Percentiles rank a stretch among this genome's conserved stretches.
These are phyloP conservation scores for Candida pseudofarinosa DNA, from an alignment of 805 yeast species.

Conservation along the genomic window DNA sequence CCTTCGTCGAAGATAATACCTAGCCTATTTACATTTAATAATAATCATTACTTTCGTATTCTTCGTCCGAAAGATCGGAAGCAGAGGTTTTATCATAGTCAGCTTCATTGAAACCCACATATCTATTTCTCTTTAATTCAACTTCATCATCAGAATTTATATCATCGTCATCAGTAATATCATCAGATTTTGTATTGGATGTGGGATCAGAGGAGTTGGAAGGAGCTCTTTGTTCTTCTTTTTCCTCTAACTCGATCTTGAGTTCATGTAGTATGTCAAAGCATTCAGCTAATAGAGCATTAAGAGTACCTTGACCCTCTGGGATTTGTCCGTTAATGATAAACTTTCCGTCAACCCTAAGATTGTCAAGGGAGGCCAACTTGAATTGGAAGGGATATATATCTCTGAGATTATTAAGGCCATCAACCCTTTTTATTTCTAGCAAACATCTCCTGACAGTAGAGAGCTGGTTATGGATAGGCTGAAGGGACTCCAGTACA, in stretches of 20 bases:
- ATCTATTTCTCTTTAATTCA: constrained; percentile 40
- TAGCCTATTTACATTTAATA: constrained; percentile 18
- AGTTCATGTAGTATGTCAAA: constrained; percentile 91
- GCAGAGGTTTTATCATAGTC: constrained; percentile 41
- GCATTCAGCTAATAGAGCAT: constrained; percentile 87
- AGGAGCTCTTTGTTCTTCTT: constrained; percentile 32
- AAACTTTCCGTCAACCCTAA: constrained; percentile 88
- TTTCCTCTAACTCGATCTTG: constrained; percentile 76
- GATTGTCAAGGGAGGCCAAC: constrained; percentile 81
- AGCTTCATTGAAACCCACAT: constrained; percentile 42
- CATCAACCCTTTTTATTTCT: constrained; percentile 91
- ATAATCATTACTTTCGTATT: constrained; percentile 41
- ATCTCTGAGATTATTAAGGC: constrained; percentile 81
- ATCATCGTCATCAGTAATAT: constrained; percentile 26
- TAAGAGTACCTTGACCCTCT: constrained; percentile 96
- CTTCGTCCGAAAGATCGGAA: constrained; percentile 25
- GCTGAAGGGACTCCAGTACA: constrained; percentile 88
- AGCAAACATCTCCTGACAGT: constrained; percentile 88
- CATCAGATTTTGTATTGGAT: constrained; percentile 6
- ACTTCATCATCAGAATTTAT: constrained; percentile 41
- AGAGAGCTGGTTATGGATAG: constrained; percentile 86
- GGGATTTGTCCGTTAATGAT: constrained; percentile 86
- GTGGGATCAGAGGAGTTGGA: constrained; percentile 9
- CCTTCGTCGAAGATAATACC: not conserved
- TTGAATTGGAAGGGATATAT: constrained; percentile 95